These are phyloP conservation scores for Irpex sp. DNA, from an alignment of 1,284 basidiomycete genomes.

Conservation along the genomic window DNA sequence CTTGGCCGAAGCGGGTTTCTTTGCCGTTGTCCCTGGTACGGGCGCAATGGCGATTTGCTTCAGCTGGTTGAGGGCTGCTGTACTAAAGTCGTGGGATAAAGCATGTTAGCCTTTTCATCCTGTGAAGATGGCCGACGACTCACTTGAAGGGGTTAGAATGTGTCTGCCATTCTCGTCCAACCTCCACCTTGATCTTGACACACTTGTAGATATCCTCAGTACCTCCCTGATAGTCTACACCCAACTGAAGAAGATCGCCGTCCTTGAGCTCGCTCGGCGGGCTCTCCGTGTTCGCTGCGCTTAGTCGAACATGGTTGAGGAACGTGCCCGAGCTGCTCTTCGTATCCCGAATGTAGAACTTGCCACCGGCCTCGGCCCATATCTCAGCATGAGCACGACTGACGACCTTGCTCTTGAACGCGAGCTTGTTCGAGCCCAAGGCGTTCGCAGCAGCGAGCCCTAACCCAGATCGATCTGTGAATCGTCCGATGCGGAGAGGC, in stretches of 20 bases:
- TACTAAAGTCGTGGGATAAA: conserved; percentile 38
- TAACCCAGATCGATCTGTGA: conserved; percentile 81
- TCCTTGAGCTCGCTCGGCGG: conserved; percentile 83
- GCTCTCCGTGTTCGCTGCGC: conserved; percentile 80
- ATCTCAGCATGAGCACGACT: conserved; percentile 93
- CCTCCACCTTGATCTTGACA: conserved; percentile 94
- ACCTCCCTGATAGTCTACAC: conserved; percentile 98
- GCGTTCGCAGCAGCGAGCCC: conserved; percentile 69
- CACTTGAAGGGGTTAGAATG: conserved; percentile 94
- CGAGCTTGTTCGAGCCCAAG: conserved; percentile 77
- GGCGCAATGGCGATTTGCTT: conserved; percentile 59
- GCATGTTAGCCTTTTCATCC: background rate
- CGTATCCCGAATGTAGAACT: conserved; percentile 91
- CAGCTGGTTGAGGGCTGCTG: conserved; percentile 79
- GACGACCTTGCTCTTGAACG: conserved; percentile 97
- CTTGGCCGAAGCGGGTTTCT: conserved; percentile 38
- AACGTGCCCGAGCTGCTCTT: conserved; percentile 93
- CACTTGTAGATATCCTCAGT: conserved; percentile 97
- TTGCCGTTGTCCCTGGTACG: conserved; percentile 13
- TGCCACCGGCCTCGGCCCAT: conserved; percentile 65
- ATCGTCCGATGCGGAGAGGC: conserved; percentile 85
- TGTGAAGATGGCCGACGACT: conserved; percentile 28
- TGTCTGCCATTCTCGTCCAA: conserved; percentile 88
- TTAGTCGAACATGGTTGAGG: conserved; percentile 91
- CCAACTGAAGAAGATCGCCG: conserved; percentile 93